phyloP scores from a whole-genome alignment of 2,329 filamentous ascomycete species.

The Rhinocladiella similis region DNA sequence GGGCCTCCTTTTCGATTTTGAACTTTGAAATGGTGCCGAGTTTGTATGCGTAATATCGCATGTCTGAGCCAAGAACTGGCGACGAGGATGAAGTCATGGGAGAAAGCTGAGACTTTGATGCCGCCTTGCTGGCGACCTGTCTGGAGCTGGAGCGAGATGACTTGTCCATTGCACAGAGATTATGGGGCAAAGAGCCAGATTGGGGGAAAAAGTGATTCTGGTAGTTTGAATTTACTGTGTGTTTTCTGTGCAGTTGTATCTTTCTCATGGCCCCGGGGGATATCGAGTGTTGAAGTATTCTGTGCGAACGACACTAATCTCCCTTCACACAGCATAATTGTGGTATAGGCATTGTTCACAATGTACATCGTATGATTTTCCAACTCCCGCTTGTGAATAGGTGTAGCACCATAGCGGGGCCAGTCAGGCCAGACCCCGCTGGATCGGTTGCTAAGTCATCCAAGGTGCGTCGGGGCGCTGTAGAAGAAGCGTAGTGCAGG shows the following conservation, averaged over 20 bases:
- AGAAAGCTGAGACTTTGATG: background rate
- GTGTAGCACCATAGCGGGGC: background rate
- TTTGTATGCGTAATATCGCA: slow-evolving; percentile 17
- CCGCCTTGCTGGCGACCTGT: background rate
- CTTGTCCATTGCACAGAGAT: background rate
- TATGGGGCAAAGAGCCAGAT: background rate
- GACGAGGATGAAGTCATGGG: background rate
- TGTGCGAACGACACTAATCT: background rate
- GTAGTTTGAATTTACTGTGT: background rate
- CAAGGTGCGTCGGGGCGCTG: no score
- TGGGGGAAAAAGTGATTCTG: background rate
- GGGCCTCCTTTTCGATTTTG: slow-evolving; percentile 21
- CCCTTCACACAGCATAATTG: background rate
- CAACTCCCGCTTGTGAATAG: background rate
- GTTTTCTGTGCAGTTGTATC: background rate
- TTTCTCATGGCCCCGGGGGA: background rate
- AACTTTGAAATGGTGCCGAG: slow-evolving; percentile 16
- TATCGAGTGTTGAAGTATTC: background rate
- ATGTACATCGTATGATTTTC: slow-evolving; percentile 1
- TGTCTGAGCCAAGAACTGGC: background rate
- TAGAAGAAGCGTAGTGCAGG: no score
- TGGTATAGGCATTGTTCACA: background rate
- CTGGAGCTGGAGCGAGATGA: background rate
- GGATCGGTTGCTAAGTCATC: background rate
- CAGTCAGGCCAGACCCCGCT: background rate